phyloP scores from a whole-genome alignment of 768 basidiomycete genomes.

The Calvatia gigantea region DNA sequence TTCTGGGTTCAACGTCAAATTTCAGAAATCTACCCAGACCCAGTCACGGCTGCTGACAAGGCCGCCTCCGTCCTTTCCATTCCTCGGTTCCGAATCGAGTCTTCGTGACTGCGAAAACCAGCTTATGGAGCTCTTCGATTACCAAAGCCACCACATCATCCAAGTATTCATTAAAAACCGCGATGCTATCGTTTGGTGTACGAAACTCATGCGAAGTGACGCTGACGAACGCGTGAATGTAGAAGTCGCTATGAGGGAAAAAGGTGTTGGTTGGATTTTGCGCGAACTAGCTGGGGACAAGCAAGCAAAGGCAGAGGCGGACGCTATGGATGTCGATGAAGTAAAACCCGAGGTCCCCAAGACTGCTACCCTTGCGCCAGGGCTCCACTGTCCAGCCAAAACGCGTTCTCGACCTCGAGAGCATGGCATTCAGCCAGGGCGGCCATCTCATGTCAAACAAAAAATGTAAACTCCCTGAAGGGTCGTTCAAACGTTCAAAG shows the following conservation, averaged over 20 bases:
- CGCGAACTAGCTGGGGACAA: constrained; percentile 84
- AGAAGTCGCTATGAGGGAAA: constrained; percentile 98
- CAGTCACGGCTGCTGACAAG: constrained; percentile 91
- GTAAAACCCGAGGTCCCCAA: constrained; percentile 57
- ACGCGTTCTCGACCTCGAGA: constrained; percentile 81
- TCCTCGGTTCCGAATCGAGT: constrained; percentile 18
- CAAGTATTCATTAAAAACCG: constrained; percentile 92
- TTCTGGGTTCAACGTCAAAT: constrained; percentile 99
- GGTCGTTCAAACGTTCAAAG: constrained; percentile 93
- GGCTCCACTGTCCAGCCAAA: constrained; percentile 86
- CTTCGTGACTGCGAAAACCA: constrained; percentile 17
- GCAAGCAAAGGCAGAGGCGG: constrained; percentile 38
- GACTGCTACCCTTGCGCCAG: constrained; percentile 84
- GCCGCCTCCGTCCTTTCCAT: constrained; percentile 70
- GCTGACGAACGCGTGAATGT: constrained; percentile 89
- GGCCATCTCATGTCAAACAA: constrained; percentile 99
- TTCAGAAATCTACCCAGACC: constrained; percentile 87
- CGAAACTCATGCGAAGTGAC: constrained; percentile 86
- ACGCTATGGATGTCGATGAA: constrained; percentile 81
- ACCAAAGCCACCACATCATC: constrained; percentile 85
- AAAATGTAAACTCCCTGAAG: constrained; percentile 95
- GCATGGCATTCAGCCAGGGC: constrained; percentile 95
- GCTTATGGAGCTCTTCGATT: constrained; percentile 96
- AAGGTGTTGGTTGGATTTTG: constrained; percentile 93
- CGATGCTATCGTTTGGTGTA: constrained; percentile 97